Percentiles rank a stretch among this genome's conserved stretches.
Evolutionary conservation across 441 rosid genomes (phyloP).

Genomic region (Adansonia madagascariensis): DNA sequence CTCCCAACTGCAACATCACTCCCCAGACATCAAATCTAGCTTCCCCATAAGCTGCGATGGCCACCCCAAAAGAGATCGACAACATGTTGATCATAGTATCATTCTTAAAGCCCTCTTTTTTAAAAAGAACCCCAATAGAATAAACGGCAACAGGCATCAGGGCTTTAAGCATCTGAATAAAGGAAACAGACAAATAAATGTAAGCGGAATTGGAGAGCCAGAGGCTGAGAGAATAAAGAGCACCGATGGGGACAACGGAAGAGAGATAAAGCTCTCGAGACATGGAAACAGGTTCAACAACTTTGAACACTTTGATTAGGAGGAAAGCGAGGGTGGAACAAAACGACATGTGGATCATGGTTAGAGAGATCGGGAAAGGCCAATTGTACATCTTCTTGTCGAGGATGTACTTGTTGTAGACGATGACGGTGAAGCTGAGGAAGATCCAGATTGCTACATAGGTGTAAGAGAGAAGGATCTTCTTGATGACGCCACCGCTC

Average conservation of each 20-base stretch:
- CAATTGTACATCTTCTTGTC: constrained; percentile 97
- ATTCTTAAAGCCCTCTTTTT: constrained; percentile 61
- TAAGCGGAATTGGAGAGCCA: constrained; percentile 97
- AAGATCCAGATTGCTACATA: constrained; percentile 96
- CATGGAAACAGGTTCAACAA: constrained; percentile 91
- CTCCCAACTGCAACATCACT: constrained; percentile 80
- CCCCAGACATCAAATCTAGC: constrained; percentile 91
- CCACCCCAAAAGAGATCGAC: constrained; percentile 90
- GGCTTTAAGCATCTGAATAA: constrained; percentile 95
- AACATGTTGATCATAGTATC: constrained; percentile 85
- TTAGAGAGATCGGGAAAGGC: constrained; percentile 95
- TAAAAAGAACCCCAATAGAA: constrained; percentile 76
- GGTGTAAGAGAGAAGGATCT: constrained; percentile 87
- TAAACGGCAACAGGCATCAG: constrained; percentile 97
- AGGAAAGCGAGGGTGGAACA: constrained; percentile 80
- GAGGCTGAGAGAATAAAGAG: constrained; percentile 80
- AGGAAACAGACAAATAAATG: constrained; percentile 83
- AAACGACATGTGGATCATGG: constrained; percentile 97
- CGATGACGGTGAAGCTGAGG: constrained; percentile 96
- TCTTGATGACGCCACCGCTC: constrained; percentile 79
- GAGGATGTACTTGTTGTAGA: constrained; percentile 97
- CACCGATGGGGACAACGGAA: constrained; percentile 94
- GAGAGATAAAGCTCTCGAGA: constrained; percentile 73
- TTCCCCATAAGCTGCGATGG: constrained; percentile 86
- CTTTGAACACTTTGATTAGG: constrained; percentile 82